phyloP scores from a whole-genome alignment of 805 yeast species.

The Ogataea ramenticola region DNA sequence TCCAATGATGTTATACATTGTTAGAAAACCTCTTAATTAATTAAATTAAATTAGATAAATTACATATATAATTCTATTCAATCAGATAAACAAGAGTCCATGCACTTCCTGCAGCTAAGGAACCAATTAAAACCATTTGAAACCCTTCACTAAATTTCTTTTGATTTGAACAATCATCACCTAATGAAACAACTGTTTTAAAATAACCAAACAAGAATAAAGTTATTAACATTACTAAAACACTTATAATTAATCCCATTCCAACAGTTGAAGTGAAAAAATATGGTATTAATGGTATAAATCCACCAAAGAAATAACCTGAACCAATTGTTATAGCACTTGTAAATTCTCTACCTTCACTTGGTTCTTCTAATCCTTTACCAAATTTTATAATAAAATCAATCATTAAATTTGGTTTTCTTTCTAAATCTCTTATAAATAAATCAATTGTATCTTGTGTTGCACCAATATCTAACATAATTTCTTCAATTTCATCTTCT shows the following conservation, averaged over 20 bases:
- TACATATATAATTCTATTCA: conserved; percentile 27
- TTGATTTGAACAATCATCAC: conserved; percentile 56
- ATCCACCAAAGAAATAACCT: conserved; percentile 87
- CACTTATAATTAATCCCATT: conserved; percentile 68
- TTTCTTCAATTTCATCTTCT: conserved; percentile 75
- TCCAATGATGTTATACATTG: conserved; percentile 94
- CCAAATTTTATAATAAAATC: conserved; percentile 85
- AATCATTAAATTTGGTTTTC: conserved; percentile 69
- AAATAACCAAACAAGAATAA: conserved; percentile 80
- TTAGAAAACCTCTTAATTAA: conserved; percentile 59
- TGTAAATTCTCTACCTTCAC: conserved; percentile 81
- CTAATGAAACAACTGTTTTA: conserved; percentile 81
- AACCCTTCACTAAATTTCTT: conserved; percentile 71
- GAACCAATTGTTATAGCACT: conserved; percentile 88
- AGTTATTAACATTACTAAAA: conserved; percentile 76
- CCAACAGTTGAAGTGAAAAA: conserved; percentile 74
- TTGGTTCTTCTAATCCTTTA: conserved; percentile 92
- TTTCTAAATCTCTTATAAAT: conserved; percentile 73
- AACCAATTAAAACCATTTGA: conserved; percentile 92
- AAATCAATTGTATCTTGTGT: conserved; percentile 65
- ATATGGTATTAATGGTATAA: conserved; percentile 85
- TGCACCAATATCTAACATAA: conserved; percentile 66
- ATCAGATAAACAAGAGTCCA: conserved; percentile 83
- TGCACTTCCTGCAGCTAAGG: conserved; percentile 96
- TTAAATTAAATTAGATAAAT: not conserved